Evolutionary conservation across 1,139 yeast genomes (phyloP).

Genomic region (Sugiyamaella grinbergsii): DNA sequence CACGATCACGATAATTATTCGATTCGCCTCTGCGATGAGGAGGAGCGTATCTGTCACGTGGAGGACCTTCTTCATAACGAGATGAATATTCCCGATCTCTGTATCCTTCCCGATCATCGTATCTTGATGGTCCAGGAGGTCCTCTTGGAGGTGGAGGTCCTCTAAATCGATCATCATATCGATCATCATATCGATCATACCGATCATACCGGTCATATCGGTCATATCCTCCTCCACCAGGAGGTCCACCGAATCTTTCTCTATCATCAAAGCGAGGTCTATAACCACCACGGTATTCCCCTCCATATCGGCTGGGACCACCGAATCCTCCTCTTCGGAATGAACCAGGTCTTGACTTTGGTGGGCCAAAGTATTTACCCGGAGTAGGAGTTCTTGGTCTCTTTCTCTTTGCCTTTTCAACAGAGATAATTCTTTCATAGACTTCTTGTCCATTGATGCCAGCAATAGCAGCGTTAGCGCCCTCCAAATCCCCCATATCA

Average conservation of each 20-base stretch:
- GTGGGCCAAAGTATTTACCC: slow-evolving; percentile 48
- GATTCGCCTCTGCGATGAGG: slow-evolving; percentile 27
- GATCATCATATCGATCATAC: slow-evolving; percentile 37
- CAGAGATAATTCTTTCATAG: slow-evolving; percentile 40
- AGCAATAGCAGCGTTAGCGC: slow-evolving; percentile 42
- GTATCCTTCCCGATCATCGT: slow-evolving; percentile 35
- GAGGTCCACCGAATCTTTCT: slow-evolving; percentile 16
- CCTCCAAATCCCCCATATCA: slow-evolving; percentile 40
- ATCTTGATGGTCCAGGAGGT: slow-evolving; percentile 33
- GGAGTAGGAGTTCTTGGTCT: slow-evolving; percentile 48
- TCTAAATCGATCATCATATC: slow-evolving; percentile 36
- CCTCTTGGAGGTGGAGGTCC: slow-evolving; percentile 24
- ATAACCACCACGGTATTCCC: slow-evolving; percentile 29
- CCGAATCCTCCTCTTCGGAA: slow-evolving; percentile 27
- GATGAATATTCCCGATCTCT: slow-evolving; percentile 34
- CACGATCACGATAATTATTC: slow-evolving; percentile 27
- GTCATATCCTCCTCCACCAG: slow-evolving; percentile 14
- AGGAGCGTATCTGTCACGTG: slow-evolving; percentile 31
- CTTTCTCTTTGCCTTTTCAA: slow-evolving; percentile 45
- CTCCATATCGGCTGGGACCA: slow-evolving; percentile 27
- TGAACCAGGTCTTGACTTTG: slow-evolving; percentile 35
- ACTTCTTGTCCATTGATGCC: slow-evolving; percentile 40
- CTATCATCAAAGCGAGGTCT: slow-evolving; percentile 30
- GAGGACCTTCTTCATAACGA: slow-evolving; percentile 33
- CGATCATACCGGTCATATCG: slow-evolving; percentile 19